Percentiles rank a stretch among this genome's conserved stretches.
Conservation (phyloP, 441 rosid genomes). For the Isatis lusitanica region DNA sequence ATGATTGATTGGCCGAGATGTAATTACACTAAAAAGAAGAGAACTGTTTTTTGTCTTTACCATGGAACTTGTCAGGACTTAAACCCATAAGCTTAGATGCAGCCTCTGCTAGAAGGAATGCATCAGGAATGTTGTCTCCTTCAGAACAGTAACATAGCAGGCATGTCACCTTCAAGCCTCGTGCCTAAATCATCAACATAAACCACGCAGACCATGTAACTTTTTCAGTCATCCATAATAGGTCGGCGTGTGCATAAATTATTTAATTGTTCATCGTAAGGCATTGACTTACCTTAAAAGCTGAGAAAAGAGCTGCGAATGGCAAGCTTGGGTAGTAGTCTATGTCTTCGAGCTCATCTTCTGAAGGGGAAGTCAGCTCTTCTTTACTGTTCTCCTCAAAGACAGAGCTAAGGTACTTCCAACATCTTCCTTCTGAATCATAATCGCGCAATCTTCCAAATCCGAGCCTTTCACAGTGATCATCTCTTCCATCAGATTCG, state of each 20-base stretch:
- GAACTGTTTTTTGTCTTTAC: conserved; percentile 39
- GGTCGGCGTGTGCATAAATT: neutral
- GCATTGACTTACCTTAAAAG: conserved; percentile 60
- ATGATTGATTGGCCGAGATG: neutral
- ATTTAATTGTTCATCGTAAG: neutral
- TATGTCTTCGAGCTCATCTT: conserved; percentile 76
- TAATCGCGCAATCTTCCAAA: conserved; percentile 75
- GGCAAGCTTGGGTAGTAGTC: conserved; percentile 92
- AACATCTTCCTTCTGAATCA: conserved; percentile 69
- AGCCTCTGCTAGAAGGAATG: conserved; percentile 75
- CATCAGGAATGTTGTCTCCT: conserved; percentile 89
- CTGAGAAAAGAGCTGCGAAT: conserved; percentile 87
- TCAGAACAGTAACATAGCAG: conserved; percentile 89
- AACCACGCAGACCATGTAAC: conserved; percentile 16
- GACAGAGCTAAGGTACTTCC: conserved; percentile 73
- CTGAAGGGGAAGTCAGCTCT: conserved; percentile 49
- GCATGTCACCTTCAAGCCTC: conserved; percentile 79
- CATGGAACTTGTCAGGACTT: conserved; percentile 43
- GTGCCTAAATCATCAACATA: conserved; percentile 55
- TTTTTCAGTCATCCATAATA: neutral
- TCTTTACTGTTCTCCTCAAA: conserved; percentile 50
- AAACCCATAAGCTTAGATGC: conserved; percentile 52
- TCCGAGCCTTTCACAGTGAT: conserved; percentile 69
- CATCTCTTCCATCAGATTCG: conserved; percentile 71
- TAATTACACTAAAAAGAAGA: conserved; percentile 1